A percentile compares a stretch with the other conserved stretches of the same genome.
Conservation (phyloP, 1,139 yeast species). For the Geotrichum siamense region DNA sequence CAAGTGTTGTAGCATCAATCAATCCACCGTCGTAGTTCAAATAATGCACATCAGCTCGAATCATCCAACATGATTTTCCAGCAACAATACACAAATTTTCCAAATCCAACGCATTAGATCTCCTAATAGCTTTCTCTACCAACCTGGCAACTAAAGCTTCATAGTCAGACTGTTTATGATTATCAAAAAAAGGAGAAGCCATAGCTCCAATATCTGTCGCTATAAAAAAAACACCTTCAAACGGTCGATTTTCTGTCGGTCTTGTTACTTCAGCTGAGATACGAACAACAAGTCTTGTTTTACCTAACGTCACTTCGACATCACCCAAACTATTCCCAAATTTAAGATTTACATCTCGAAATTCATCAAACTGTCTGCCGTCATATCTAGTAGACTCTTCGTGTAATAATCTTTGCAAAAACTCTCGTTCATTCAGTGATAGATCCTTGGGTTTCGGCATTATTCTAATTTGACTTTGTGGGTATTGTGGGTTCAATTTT, state of each 20-base stretch:
- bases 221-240: constrained; percentile 81
- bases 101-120: constrained; percentile 84
- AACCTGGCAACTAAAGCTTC: constrained; percentile 73
- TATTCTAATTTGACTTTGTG: too few species aligned
- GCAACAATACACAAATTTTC: constrained; percentile 88
- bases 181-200: constrained; percentile 82
- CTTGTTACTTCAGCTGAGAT: constrained; percentile 72
- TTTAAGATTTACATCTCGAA: constrained; percentile 55
- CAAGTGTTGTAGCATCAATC: constrained; percentile 84
- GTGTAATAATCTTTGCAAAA: constrained; percentile 51
- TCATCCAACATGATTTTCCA: constrained; percentile 84
- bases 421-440: constrained; percentile 58
- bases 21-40: constrained; percentile 88
- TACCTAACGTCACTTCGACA: constrained; percentile 69
- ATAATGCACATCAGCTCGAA: constrained; percentile 84
- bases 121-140: constrained; percentile 82
- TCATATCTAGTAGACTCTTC: constrained; percentile 59
- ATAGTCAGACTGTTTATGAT: constrained; percentile 62
- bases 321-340: constrained; percentile 74
- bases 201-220: constrained; percentile 82
- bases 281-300: constrained; percentile 63
- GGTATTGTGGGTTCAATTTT: too few species aligned
- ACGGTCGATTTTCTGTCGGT: constrained; percentile 89
- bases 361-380: constrained; percentile 56
- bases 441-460: constrained; percentile 24